phyloP scores from a whole-genome alignment of 176 grass and related monocot genomes.

The Zea luxurians region DNA sequence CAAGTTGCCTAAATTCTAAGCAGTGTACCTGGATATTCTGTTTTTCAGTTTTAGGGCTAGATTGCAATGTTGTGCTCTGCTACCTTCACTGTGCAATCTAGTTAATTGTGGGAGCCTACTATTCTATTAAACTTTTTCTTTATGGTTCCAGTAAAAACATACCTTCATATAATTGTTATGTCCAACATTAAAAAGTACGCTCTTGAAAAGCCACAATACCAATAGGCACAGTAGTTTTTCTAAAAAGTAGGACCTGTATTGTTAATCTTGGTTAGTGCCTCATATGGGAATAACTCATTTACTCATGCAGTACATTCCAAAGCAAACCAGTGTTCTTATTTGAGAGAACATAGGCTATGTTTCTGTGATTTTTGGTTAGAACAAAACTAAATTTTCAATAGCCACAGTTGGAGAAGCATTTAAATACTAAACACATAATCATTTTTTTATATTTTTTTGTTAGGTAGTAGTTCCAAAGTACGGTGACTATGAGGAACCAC shows the following conservation, averaged over 20 bases:
- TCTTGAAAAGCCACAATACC: conserved; percentile 6
- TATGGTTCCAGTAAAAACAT: background rate
- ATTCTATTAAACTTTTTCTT: background rate
- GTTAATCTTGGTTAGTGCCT: background rate
- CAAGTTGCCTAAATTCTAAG: background rate
- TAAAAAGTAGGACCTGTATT: background rate
- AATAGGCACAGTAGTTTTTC: background rate
- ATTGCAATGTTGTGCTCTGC: background rate
- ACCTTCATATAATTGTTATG: background rate
- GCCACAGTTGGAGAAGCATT: background rate
- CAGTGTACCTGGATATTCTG: conserved; percentile 1
- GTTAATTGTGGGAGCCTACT: background rate
- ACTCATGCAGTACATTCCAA: background rate
- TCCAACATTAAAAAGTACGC: background rate
- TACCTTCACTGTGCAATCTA: background rate
- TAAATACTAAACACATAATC: conserved; percentile 10
- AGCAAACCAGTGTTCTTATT: conserved; percentile 2
- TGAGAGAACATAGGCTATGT: conserved; percentile 2
- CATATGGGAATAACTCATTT: conserved; percentile 15
- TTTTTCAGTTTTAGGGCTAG: background rate
- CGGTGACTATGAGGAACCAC: conserved; percentile 62
- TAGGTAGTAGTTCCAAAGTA: conserved; percentile 84
- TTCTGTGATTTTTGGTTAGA: background rate
- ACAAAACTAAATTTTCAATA: conserved; percentile 24
- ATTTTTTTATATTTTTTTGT: conserved; percentile 30